A percentile compares a stretch with the other conserved stretches of the same genome.
phyloP scores from a whole-genome alignment of 179 eudicot genomes.

The Gypsophila paniculata region DNA sequence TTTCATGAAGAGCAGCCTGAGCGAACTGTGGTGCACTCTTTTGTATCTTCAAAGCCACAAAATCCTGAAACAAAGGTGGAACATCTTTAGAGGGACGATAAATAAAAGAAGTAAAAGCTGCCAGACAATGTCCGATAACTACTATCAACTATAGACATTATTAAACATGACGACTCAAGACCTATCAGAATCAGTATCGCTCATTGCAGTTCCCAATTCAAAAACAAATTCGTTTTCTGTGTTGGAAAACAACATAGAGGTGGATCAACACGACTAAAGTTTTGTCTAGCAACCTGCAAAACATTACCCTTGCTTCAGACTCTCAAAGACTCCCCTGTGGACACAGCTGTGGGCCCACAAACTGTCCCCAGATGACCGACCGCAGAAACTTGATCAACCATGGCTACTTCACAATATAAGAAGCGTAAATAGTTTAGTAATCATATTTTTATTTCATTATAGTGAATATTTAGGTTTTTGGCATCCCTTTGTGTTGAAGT shows the following conservation, averaged over 20 bases:
- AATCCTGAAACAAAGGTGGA: conserved; percentile 38
- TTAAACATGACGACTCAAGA: background rate
- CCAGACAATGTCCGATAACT: background rate
- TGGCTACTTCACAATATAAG: background rate
- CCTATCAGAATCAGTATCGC: background rate
- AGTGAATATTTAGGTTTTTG: background rate
- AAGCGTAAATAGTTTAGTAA: background rate
- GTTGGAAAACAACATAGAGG: background rate
- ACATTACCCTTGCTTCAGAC: too few species aligned
- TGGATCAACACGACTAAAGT: background rate
- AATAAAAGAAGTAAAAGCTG: background rate
- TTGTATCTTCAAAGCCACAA: conserved; percentile 92
- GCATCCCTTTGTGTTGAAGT: background rate
- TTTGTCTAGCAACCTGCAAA: too few species aligned
- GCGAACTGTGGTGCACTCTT: conserved; percentile 93
- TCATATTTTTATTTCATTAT: too few species aligned
- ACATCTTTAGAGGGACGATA: background rate
- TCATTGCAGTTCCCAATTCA: background rate
- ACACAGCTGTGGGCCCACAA: background rate
- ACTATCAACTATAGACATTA: background rate
- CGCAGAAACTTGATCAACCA: background rate
- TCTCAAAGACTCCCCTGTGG: background rate
- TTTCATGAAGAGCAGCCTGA: conserved; percentile 91
- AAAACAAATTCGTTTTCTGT: background rate
- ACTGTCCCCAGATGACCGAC: background rate